Evolutionary conservation across 179 eudicot genomes (phyloP).

Genomic region (Silene coronaria): DNA sequence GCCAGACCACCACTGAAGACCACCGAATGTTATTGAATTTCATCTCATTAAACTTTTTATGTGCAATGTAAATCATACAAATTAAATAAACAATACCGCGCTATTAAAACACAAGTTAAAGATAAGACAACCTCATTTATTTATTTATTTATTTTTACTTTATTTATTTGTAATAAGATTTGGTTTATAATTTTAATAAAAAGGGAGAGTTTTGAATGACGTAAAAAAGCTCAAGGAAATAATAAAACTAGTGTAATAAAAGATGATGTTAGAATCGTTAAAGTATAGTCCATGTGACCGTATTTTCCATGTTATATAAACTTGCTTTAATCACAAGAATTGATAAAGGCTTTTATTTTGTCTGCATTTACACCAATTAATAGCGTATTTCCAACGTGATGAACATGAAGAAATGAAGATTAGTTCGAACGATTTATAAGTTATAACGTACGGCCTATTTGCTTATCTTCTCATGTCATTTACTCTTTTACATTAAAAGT

Average conservation of each 20-base stretch:
- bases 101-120: too few species aligned
- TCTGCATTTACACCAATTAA: not conserved
- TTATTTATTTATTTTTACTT: too few species aligned
- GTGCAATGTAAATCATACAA: too few species aligned
- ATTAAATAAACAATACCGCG: too few species aligned
- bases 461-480: not conserved
- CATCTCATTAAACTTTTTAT: too few species aligned
- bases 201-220: not conserved
- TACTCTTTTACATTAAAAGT: too few species aligned
- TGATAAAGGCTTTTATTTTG: not conserved
- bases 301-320: not conserved
- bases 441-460: not conserved
- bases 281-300: not conserved
- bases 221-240: not conserved
- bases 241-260: not conserved
- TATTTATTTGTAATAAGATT: not conserved
- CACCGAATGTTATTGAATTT: too few species aligned
- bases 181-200: not conserved
- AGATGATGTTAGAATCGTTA: not conserved
- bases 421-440: not conserved
- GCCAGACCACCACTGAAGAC: too few species aligned
- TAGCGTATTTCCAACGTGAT: slow-evolving; percentile 16
- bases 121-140: too few species aligned
- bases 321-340: slow-evolving; percentile 10
- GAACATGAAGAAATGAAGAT: not conserved